Percentiles rank a stretch among this genome's conserved stretches.
Evolutionary conservation across 2,329 filamentous ascomycete genomes (phyloP).

Genomic region (Penicillium paneum): DNA sequence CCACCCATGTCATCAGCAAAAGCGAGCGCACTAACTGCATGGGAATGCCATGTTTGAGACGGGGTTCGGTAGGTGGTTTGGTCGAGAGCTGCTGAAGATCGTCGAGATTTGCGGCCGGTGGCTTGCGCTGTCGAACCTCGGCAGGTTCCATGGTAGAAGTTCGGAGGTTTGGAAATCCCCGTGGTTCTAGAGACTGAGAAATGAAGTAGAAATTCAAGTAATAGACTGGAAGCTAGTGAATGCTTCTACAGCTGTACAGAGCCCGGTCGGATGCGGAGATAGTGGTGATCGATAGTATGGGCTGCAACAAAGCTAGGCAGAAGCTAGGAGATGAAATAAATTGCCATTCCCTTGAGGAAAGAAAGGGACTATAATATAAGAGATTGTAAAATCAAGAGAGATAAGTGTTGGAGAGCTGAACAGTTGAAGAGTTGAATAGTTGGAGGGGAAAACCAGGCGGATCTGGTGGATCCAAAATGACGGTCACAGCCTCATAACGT

Average conservation of each 20-base stretch:
- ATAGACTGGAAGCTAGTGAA: neutral
- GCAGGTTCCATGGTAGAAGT: constrained; percentile 29
- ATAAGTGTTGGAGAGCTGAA: neutral
- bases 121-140: constrained; percentile 35
- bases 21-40: constrained; percentile 47
- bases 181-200: neutral
- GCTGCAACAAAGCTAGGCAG: neutral
- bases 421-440: neutral
- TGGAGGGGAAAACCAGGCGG: constrained; percentile 5
- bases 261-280: neutral
- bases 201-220: neutral
- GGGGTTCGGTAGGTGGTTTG: constrained; percentile 29
- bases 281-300: neutral
- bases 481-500: constrained; percentile 6
- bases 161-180: neutral
- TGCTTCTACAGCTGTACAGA: neutral
- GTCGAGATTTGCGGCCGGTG: constrained; percentile 14
- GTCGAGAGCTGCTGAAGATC: constrained; percentile 18
- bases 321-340: neutral
- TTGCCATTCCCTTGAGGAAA: neutral
- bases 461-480: constrained; percentile 4
- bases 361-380: neutral
- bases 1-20: constrained; percentile 46
- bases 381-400: neutral
- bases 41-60: constrained; percentile 45